Evolutionary conservation across 495 filamentous ascomycete genomes (phyloP).

Genomic region (Baudoinia panamericana): DNA sequence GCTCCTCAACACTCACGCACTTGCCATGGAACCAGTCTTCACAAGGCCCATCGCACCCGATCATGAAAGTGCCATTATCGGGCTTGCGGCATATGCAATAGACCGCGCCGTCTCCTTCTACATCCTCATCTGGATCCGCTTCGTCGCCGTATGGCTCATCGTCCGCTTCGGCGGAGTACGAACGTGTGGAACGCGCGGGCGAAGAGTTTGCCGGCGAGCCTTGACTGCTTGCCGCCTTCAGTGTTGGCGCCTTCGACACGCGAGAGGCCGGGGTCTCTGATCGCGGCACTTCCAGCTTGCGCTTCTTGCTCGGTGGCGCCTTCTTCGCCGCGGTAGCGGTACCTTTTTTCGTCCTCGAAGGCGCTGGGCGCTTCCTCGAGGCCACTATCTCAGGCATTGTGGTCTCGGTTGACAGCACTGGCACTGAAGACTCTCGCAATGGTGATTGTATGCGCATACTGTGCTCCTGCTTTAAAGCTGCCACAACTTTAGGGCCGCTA

Average conservation of each 20-base stretch:
- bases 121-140: slow-evolving; percentile 33
- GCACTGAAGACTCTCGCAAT: slow-evolving; percentile 19
- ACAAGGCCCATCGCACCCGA: slow-evolving; percentile 57
- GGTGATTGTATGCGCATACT: slow-evolving; percentile 11
- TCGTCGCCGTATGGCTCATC: slow-evolving; percentile 31
- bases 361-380: slow-evolving; percentile 27
- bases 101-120: slow-evolving; percentile 35
- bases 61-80: slow-evolving; percentile 67
- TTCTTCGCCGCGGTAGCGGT: slow-evolving; percentile 38
- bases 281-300: slow-evolving; percentile 38
- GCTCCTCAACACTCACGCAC: slow-evolving; percentile 49
- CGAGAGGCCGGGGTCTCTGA: slow-evolving; percentile 35
- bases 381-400: slow-evolving; percentile 9
- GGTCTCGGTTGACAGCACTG: slow-evolving; percentile 20
- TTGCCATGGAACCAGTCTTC: slow-evolving; percentile 65
- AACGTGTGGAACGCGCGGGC: slow-evolving; percentile 31
- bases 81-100: slow-evolving; percentile 61
- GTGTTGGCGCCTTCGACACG: slow-evolving; percentile 35
- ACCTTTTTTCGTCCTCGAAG: slow-evolving; percentile 39
- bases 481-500: slow-evolving; percentile 20
- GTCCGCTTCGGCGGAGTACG: slow-evolving; percentile 28
- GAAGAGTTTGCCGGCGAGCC: slow-evolving; percentile 30
- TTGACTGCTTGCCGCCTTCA: slow-evolving; percentile 32
- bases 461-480: slow-evolving; percentile 15
- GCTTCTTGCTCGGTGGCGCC: slow-evolving; percentile 40